phyloP scores from a whole-genome alignment of 805 yeast species.

The Kuraishia capsulata region DNA sequence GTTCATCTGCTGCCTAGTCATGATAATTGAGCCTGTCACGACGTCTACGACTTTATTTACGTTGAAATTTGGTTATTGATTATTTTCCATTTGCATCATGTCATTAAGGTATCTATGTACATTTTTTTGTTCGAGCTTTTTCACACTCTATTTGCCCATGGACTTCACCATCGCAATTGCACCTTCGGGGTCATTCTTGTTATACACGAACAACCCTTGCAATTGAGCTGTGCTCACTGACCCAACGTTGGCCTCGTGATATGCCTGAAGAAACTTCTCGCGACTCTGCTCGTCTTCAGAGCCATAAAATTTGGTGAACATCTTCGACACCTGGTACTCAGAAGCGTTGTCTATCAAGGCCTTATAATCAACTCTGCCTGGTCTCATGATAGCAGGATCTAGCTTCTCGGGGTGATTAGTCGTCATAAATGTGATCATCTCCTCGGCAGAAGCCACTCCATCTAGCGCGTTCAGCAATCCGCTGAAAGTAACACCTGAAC shows the following conservation, averaged over 20 bases:
- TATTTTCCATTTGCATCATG: neutral
- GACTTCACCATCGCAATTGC: slow-evolving; percentile 61
- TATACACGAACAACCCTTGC: slow-evolving; percentile 91
- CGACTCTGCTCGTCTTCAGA: slow-evolving; percentile 44
- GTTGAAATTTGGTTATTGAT: no score
- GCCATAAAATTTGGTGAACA: slow-evolving; percentile 86
- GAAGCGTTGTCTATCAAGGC: slow-evolving; percentile 83
- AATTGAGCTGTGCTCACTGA: slow-evolving; percentile 84
- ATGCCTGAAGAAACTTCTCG: slow-evolving; percentile 39
- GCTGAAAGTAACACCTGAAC: slow-evolving; percentile 89
- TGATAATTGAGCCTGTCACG: no score
- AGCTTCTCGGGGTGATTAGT: slow-evolving; percentile 93
- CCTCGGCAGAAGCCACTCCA: slow-evolving; percentile 97
- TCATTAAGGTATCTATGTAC: slow-evolving; percentile 10
- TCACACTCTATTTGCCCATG: slow-evolving; percentile 18
- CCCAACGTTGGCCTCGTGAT: slow-evolving; percentile 36
- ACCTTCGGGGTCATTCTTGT: slow-evolving; percentile 70
- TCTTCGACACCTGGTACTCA: slow-evolving; percentile 62
- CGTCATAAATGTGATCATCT: slow-evolving; percentile 94
- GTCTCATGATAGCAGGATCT: slow-evolving; percentile 89
- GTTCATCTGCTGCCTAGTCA: no score
- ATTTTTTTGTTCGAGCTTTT: slow-evolving; percentile 20
- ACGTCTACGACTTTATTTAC: no score
- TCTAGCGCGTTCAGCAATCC: slow-evolving; percentile 91
- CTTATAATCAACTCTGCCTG: slow-evolving; percentile 89